Evolutionary conservation across 2,329 filamentous ascomycete species (phyloP).

Genomic region (Neoscytalidium dimidiatum): DNA sequence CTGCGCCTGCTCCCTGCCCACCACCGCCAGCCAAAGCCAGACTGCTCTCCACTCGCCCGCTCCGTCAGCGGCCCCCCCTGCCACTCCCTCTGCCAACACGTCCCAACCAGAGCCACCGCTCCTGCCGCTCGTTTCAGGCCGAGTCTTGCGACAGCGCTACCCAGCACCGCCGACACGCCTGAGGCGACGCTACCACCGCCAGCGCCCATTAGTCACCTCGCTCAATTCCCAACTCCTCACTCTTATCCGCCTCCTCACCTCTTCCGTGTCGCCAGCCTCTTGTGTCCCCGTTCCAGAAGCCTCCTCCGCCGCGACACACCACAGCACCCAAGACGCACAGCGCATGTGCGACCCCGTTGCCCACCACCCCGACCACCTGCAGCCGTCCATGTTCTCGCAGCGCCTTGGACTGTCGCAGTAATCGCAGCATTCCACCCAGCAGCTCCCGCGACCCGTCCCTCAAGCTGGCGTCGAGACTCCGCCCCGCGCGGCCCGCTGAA

Average conservation of each 20-base stretch:
- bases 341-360: background rate
- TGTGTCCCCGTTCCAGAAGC: constrained; percentile 37
- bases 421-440: background rate
- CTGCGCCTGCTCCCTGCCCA: constrained; percentile 12
- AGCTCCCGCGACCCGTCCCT: constrained; percentile 18
- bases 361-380: background rate
- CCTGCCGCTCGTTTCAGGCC: constrained; percentile 21
- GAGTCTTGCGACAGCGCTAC: constrained; percentile 20
- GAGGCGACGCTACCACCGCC: constrained; percentile 20
- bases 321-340: background rate
- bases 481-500: constrained; percentile 25
- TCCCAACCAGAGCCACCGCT: background rate
- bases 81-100: constrained; percentile 15
- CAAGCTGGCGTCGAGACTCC: constrained; percentile 42
- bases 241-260: constrained; percentile 3
- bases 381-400: background rate
- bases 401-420: background rate
- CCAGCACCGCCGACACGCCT: constrained; percentile 18
- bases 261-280: constrained; percentile 18
- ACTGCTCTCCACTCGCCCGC: constrained; percentile 4
- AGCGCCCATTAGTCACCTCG: constrained; percentile 11
- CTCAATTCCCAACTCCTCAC: background rate
- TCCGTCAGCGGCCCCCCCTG: constrained; percentile 13
- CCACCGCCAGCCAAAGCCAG: background rate
- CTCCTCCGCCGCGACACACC: constrained; percentile 21